Conservation (phyloP, 176 grass and related monocot species). For the Metroxylon sagu region DNA sequence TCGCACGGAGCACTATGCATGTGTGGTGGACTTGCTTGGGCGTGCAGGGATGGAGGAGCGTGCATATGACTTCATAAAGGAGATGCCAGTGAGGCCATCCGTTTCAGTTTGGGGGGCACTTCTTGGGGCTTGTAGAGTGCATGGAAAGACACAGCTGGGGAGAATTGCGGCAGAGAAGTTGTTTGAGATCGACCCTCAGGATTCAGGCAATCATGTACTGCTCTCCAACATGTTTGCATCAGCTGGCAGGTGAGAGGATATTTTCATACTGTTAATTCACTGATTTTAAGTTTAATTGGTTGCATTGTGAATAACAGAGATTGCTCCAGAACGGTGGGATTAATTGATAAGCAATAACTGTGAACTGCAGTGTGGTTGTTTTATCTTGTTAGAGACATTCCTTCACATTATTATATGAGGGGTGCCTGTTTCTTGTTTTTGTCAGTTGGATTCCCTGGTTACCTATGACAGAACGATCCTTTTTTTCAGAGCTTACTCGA, state of each 20-base stretch:
- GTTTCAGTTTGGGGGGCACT: conserved; percentile 77
- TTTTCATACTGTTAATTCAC: no score
- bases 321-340: no score
- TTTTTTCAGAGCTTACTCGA: no score
- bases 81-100: conserved; percentile 59
- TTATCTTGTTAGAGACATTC: no score
- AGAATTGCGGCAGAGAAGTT: conserved; percentile 69
- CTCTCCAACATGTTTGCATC: conserved; percentile 83
- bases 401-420: no score
- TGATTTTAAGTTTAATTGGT: no score
- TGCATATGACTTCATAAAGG: conserved; percentile 66
- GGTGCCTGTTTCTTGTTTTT: no score
- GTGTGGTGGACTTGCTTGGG: conserved; percentile 69
- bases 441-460: no score
- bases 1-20: conserved; percentile 64
- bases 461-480: no score
- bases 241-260: conserved; percentile 46
- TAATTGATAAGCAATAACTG: no score
- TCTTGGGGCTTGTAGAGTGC: conserved; percentile 69
- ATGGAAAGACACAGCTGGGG: conserved; percentile 59
- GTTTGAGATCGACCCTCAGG: conserved; percentile 65
- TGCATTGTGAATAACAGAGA: no score
- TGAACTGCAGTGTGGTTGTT: no score
- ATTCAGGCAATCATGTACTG: conserved; percentile 71
- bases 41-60: conserved; percentile 69